Base-by-base conservation (phyloP, 129 eudicot genomes). In the Logfia minima region DNA sequence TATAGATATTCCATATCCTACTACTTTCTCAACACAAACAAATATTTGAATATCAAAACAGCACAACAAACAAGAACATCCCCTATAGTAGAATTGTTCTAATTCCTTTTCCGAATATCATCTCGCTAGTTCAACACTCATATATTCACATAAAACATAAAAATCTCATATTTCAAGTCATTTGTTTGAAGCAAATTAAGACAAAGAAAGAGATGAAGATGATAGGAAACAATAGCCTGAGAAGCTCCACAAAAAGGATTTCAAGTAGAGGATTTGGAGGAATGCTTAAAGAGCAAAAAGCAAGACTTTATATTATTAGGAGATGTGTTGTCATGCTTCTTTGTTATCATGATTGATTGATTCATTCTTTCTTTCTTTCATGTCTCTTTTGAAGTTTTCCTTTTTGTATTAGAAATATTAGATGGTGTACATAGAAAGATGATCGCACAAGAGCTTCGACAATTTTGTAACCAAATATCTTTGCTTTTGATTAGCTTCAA, bases 281-380 rank as follows among this genome's bases (percentile, higher is more conserved):
- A 68, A 83, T 94, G 52, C 85, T 94, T 28, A 87, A 88, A 78
- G 93, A 94, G 71, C 98, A 94, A 82, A 89, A 85, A 78, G 96
- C 97, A 19, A 87, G 88, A 78, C 97, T 94, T 53, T 94, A 94
- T 80, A 94, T 94, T 59, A 91, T 94, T 4, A 82, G 87, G 72
- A 85, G 98, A 83, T 94, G 98, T 84, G 96, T 94, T 4, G 92
- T 94, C 77, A 91, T 94, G 96, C 97, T 94, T 48, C 90, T 94
- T 65, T 94, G 98, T 72, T 94, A 92, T 84, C 98, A 94, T 86
- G 98, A 94, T 77, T 93, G 75, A 88, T 37, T n/a, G 32, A 8
- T 13, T 59, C 11, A 86, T 37, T 28, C 51, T 14, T 10, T 56
- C 21, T 5, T 60, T 62, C 53, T 55, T 37, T 74, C 68, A 74